Evolutionary conservation across 2,329 filamentous ascomycete genomes (phyloP), one percentile per base, ranked within the genome.

Genomic region (Ceratocystis ficicola): DNA sequence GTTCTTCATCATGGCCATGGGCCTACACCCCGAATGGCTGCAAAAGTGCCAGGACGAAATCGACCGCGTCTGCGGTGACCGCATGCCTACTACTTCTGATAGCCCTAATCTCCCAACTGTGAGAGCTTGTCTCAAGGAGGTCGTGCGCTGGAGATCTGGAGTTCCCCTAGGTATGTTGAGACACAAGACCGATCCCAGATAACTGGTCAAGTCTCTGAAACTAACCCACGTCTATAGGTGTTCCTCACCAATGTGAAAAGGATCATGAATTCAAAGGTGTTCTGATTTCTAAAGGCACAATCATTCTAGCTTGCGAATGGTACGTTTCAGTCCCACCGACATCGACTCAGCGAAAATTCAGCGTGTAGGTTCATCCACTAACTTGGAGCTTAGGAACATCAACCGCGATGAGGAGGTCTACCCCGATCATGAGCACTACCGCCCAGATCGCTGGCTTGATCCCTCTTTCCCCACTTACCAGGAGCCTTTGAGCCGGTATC

Each of bases 401-500:
- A 81, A 83, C 71, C 81, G 83, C 55, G 82, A 86, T 68, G 77
- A 80, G 1, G 74, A 74, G 44, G 81, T 79, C 65, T 88, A 87
- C 70, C 83, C 83, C 1, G 81, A 86, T 70, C 81, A 83, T n/a
- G 83, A 87, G 61, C 78, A 74, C 69, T 87, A 80, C 74, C 80
- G 77, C 32, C 84, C 85, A 0, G 83, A 86, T 69, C 79, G 85
- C 48, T 88, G 82, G 76, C 77, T 88, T 10, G 80, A 85, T 69
- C 74, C 81, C n/a, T 76, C 75, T 22, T 87, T 81, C 78, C 85
- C 85, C 0, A 85, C 84, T 0, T 87, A 81, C 74, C 81, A 86
- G 70, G 83, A 83, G 70, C 85, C 85, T 0, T 78, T 87, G n/a
- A 80, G 80, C 1, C 78, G 80, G 66, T 86, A 82, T 70, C 85